Base-by-base conservation (phyloP, 2,329 filamentous ascomycete species). In the Akanthomyces muscarius region DNA sequence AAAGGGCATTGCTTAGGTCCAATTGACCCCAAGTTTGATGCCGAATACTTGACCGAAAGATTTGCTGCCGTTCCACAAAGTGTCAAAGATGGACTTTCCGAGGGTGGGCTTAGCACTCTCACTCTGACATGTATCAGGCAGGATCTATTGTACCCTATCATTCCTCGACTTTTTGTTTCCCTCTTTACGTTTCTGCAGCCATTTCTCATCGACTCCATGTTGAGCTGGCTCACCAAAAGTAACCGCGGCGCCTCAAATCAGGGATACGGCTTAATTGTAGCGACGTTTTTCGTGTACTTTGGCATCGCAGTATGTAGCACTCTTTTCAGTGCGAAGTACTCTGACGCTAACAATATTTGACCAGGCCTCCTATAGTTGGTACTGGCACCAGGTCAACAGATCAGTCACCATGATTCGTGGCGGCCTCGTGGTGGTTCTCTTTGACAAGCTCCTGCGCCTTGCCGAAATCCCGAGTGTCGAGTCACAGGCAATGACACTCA, bases 361-460 rank as follows among this genome's bases (percentile, higher is more conserved):
- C 2, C 11, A 53, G 51, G 51, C 33, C 5, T 58, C 55, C 13
- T 48, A 58, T 30, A 58, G 55, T n/a, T 58, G 55, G 55, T 58
- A 58, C 30, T 58, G 55, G 55, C 55, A 58, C 30, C 55, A 58
- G 18, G 44, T 58, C 42, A 58, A 58, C 13, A 47, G 30, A 6
- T 58, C 55, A 1, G 55, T 48, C 33, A 58, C 55, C 28, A 58
- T 57, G 55, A 58, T 48, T 13, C 55, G 55, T 6, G 55, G 55
- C 30, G 55, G 55, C 6, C 55, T 58, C 23, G 55, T 48, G 11
- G 13, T 58, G 28, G 13, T 48, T 6, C 55, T 58, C n/a, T 58
- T 48, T 36, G 55, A 58, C 44, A 58, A 58, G 44, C 55, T 58
- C 11, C 14, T 58, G 6, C 55, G 44, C 42, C 55, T 58, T 5